phyloP scores from a whole-genome alignment of 257 asterid species.

The Gentiana macrophylla region DNA sequence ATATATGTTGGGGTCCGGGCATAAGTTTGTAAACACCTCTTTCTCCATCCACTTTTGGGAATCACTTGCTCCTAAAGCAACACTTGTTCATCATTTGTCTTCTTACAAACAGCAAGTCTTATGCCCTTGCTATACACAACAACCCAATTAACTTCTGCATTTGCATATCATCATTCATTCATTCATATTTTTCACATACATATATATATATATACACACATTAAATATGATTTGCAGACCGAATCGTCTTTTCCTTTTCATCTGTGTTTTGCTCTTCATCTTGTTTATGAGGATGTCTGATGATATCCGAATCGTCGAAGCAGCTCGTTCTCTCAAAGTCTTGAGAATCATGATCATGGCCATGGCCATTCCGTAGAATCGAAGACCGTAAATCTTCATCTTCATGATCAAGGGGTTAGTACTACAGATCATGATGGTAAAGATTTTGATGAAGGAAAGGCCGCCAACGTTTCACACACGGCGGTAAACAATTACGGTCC shows the following conservation, averaged over 20 bases:
- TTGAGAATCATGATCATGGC: neutral
- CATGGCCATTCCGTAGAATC: neutral
- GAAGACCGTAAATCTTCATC: neutral
- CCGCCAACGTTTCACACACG: neutral
- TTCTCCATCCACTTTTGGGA: neutral
- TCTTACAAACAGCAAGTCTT: no score
- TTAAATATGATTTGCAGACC: no score
- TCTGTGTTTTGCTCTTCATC: no score
- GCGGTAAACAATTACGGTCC: conserved; percentile 20
- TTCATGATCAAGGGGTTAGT: neutral
- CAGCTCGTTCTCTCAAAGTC: conserved; percentile 3
- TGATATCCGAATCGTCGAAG: no score
- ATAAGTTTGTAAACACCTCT: neutral
- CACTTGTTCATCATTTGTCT: no score
- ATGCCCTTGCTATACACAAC: no score
- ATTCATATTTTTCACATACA: no score
- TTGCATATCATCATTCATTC: neutral
- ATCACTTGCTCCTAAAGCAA: neutral
- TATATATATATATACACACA: no score
- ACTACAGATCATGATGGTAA: neutral
- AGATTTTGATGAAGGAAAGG: neutral
- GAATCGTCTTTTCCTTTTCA: no score
- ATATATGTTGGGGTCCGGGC: no score
- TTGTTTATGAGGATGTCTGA: no score
- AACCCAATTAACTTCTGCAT: neutral